Base-by-base conservation (phyloP, 257 asterid species). In the Scutellaria minor region DNA sequence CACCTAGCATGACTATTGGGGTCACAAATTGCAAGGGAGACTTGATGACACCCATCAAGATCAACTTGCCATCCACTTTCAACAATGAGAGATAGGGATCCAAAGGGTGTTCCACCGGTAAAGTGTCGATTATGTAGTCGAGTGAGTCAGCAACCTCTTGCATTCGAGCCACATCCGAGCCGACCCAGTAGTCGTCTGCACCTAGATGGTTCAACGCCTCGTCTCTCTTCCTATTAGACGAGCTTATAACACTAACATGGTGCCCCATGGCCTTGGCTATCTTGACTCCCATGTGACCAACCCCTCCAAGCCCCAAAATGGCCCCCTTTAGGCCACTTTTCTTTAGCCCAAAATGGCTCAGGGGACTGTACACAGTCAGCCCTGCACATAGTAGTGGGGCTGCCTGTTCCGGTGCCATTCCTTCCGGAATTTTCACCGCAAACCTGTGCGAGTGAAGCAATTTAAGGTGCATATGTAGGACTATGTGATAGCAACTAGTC, bases 311-410 rank as follows among this genome's bases (percentile, higher is more conserved):
- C 39, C 99, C 99, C 70, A 91, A 62, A 9, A 94, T 85, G 0
- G 71, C 99, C 12, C 99, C 99, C 70, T 88, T 79, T 22, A 94
- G 72, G 9, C 97, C 98, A 53, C 90, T 85, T 57, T 78, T 22
- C 35, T 72, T 91, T 3, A 84, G 77, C 31, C 96, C 96, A 51
- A 89, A 94, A 80, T 94, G 98, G 71, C 83, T 84, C 45, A 94
- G 72, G 45, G 98, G 98, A 27, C 98, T 94, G 83, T 85, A 94
- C 1, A 94, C 82, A 0, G 98, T 94, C 72, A 94, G 89, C 24
- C 96, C 98, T 6, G 98, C 98, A 18, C 98, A 94, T 6, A 94
- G 82, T 7, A 94, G 81, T 0, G 98, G 98, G n/a, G 98, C 97
- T 7, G 91, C 98, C 75, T 94, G 98, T 64, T 94, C 98, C 1